These are phyloP conservation scores for Calvatia gigantea DNA, from an alignment of 768 basidiomycete genomes.

Conservation along the genomic window DNA sequence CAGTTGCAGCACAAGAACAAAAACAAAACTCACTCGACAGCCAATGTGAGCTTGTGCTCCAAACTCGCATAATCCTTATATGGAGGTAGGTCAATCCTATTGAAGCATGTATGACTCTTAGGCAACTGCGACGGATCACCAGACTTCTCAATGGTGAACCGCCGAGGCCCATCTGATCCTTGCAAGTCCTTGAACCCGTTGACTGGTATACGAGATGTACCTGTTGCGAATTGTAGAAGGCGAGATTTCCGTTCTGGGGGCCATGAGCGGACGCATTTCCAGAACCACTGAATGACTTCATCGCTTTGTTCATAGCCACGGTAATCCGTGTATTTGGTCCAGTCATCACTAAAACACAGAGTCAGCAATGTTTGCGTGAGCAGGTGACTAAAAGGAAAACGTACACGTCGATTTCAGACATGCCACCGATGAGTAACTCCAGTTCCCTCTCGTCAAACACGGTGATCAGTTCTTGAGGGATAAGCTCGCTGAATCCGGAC, in stretches of 20 bases:
- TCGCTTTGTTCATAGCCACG: conserved; percentile 94
- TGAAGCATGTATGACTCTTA: conserved; percentile 97
- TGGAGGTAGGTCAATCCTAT: conserved; percentile 93
- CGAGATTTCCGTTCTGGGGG: conserved; percentile 98
- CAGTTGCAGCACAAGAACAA: neutral
- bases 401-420: conserved; percentile 99
- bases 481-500: conserved; percentile 99
- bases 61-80: conserved; percentile 94
- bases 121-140: conserved; percentile 96
- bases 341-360: conserved; percentile 67
- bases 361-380: neutral
- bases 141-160: conserved; percentile 98
- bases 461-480: conserved; percentile 95
- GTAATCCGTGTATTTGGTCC: conserved; percentile 99
- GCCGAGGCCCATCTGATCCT: conserved; percentile 93
- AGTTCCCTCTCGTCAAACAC: conserved; percentile 99
- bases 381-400: conserved; percentile 27
- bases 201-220: conserved; percentile 95
- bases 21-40: conserved; percentile 73
- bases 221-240: conserved; percentile 93
- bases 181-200: conserved; percentile 99
- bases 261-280: conserved; percentile 98
- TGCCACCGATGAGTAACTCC: conserved; percentile 95
- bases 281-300: conserved; percentile 99
- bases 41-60: conserved; percentile 93